Percentiles rank a stretch among this genome's conserved stretches.
Evolutionary conservation across 192 early-diverging fungal genomes (phyloP).

Genomic region (Coemansia reversa): DNA sequence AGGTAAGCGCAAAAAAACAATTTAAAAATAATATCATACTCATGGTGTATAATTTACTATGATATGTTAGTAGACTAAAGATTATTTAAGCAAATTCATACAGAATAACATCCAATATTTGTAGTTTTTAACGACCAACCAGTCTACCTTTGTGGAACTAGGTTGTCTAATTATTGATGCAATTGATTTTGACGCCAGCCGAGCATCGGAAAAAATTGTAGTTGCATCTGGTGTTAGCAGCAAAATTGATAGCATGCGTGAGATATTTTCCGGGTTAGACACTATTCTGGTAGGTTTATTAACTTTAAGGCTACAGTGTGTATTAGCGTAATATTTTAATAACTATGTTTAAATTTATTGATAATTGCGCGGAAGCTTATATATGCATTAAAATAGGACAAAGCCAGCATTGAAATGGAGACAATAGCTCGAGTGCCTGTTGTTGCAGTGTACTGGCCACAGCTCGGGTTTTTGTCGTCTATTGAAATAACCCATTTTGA

Average conservation of each 20-base stretch:
- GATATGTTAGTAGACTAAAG: neutral
- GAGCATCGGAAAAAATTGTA: slow-evolving; percentile 22
- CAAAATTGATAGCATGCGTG: slow-evolving; percentile 35
- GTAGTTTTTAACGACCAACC: slow-evolving; percentile 29
- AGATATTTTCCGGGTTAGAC: slow-evolving; percentile 24
- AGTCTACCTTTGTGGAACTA: slow-evolving; percentile 17
- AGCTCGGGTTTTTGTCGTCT: slow-evolving; percentile 50
- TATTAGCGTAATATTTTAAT: neutral
- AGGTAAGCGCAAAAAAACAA: slow-evolving; percentile 15
- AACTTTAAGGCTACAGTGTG: neutral
- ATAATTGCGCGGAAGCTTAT: neutral
- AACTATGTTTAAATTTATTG: neutral
- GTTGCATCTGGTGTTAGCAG: slow-evolving; percentile 20
- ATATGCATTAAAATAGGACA: slow-evolving; percentile 9
- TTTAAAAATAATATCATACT: neutral
- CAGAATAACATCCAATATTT: neutral
- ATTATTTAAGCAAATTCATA: neutral
- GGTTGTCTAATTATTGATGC: slow-evolving; percentile 30
- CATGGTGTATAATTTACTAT: neutral
- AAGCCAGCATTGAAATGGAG: slow-evolving; percentile 40
- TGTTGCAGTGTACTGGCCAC: slow-evolving; percentile 44
- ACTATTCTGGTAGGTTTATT: slow-evolving; percentile 21
- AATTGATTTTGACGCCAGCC: slow-evolving; percentile 40
- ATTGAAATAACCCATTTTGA: slow-evolving; percentile 20
- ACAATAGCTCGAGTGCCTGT: slow-evolving; percentile 24